These are phyloP conservation scores for Epichloe brachyelytri DNA, from an alignment of 2,329 filamentous ascomycete species.

Conservation along the genomic window DNA sequence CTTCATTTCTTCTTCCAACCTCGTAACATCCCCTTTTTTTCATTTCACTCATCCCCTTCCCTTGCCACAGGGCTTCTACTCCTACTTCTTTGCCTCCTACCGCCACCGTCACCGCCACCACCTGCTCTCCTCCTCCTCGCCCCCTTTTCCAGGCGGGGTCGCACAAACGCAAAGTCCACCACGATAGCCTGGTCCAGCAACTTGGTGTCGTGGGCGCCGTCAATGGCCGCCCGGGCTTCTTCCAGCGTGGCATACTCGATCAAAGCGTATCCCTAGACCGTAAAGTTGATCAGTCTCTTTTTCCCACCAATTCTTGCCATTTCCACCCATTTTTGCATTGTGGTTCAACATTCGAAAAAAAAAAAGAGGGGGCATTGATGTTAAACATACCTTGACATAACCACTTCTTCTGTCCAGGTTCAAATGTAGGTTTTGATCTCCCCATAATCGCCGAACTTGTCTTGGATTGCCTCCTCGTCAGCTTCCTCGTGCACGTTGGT, in stretches of 20 bases:
- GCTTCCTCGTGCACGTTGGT: slow-evolving; percentile 84
- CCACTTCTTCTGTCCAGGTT: slow-evolving; percentile 73
- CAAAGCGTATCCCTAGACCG: slow-evolving; percentile 60
- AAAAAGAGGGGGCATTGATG: neutral
- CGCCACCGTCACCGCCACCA: slow-evolving; percentile 11
- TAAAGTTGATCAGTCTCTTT: neutral
- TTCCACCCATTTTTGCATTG: neutral
- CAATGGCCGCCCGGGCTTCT: slow-evolving; percentile 71
- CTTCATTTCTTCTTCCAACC: neutral
- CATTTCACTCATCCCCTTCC: slow-evolving; percentile 18
- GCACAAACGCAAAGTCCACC: slow-evolving; percentile 77
- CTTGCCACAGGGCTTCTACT: slow-evolving; percentile 34
- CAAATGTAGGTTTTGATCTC: slow-evolving; percentile 79
- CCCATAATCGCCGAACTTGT: slow-evolving; percentile 71
- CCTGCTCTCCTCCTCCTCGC: slow-evolving; percentile 23
- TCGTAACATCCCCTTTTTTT: neutral
- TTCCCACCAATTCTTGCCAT: neutral
- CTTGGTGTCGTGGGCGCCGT: slow-evolving; percentile 64
- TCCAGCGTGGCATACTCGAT: slow-evolving; percentile 73
- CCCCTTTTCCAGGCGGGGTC: slow-evolving; percentile 52
- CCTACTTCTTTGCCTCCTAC: slow-evolving; percentile 31
- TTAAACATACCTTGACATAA: slow-evolving; percentile 60
- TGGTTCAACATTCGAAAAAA: neutral
- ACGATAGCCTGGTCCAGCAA: slow-evolving; percentile 68
- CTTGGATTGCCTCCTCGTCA: slow-evolving; percentile 69